Evolutionary conservation across 2,329 filamentous ascomycete species (phyloP), one percentile per base, ranked within the genome.

Genomic region (Leptographium flavum): DNA sequence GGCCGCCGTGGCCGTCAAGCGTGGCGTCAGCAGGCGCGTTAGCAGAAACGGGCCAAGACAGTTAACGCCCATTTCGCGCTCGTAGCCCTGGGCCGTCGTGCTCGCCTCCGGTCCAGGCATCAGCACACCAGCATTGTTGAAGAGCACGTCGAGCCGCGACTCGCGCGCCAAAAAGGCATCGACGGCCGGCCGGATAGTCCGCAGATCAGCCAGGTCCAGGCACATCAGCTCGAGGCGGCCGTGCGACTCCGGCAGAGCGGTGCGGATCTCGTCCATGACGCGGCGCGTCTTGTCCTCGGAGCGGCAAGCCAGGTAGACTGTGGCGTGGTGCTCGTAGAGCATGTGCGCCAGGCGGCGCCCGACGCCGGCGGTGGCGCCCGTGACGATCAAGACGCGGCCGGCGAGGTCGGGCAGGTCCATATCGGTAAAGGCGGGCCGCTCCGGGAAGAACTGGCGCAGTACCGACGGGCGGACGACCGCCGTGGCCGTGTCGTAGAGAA

Each of bases 241-340:
- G 13, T 54, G 54, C 11, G 54, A 47, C 9, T 52, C 28, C 2
- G 63, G 57, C 0, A 51, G 51, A 9, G 58, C 53, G 0, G 40
- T 14, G 27, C 61, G 55, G 48, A 72, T 66, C 15, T 52, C 48
- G 9, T 57, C 52, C 36, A 74, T 68, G 19, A 66, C 66, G 1
- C 52, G 45, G 6, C 58, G 54, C 15, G 58, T 64, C 46, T 67
- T 67, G 5, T 58, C 50, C 22, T 58, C 48, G 23, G 52, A 53
- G 37, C 71, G 68, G 3, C 63, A 66, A 4, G 68, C 69, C 27
- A 74, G 55, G 53, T 75, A 74, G 36, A 76, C 65, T 2, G 60
- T 71, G 22, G 58, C 71, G 46, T 70, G 66, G 19, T 61, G 63
- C 4, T 57, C 53, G 55, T 76, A 77, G 7, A 77, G 62, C 5